Percentiles rank a stretch among this genome's conserved stretches.
phyloP scores from a whole-genome alignment of 306 rosid genomes.

The Trichosanthes truncata region DNA sequence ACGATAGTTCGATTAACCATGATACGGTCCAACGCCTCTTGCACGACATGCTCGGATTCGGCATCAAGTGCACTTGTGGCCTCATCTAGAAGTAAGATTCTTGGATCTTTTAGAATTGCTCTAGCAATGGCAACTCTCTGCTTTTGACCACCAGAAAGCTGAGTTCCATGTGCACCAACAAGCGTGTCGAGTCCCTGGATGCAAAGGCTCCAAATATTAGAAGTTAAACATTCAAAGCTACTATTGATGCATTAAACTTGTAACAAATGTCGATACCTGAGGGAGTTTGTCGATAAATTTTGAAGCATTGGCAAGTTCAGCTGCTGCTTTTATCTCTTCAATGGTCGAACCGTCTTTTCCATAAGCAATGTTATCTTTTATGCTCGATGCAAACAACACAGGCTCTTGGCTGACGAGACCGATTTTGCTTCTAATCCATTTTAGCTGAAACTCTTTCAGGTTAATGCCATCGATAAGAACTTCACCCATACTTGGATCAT shows the following conservation, averaged over 20 bases:
- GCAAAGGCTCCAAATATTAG: background rate
- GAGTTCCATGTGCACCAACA: conserved; percentile 80
- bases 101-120: conserved; percentile 38
- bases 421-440: conserved; percentile 75
- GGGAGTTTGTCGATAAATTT: conserved; percentile 68
- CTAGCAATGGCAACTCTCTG: conserved; percentile 50
- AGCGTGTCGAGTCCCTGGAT: conserved; percentile 49
- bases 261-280: conserved; percentile 25
- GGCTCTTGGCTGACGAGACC: conserved; percentile 86
- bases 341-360: conserved; percentile 60
- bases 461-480: conserved; percentile 65
- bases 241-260: background rate
- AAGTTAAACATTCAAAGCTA: background rate
- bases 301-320: conserved; percentile 69
- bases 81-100: conserved; percentile 43
- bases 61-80: conserved; percentile 52
- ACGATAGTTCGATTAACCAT: conserved; percentile 38
- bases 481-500: conserved; percentile 70
- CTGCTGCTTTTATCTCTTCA: conserved; percentile 58
- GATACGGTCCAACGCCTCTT: conserved; percentile 38
- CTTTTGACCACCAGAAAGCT: conserved; percentile 61
- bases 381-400: conserved; percentile 50
- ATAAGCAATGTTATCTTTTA: conserved; percentile 66
- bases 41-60: conserved; percentile 46
- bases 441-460: conserved; percentile 53